Percentiles rank a stretch among this genome's conserved stretches.
Conservation (phyloP, 495 filamentous ascomycete species). For the Talaromyces stipitatus region DNA sequence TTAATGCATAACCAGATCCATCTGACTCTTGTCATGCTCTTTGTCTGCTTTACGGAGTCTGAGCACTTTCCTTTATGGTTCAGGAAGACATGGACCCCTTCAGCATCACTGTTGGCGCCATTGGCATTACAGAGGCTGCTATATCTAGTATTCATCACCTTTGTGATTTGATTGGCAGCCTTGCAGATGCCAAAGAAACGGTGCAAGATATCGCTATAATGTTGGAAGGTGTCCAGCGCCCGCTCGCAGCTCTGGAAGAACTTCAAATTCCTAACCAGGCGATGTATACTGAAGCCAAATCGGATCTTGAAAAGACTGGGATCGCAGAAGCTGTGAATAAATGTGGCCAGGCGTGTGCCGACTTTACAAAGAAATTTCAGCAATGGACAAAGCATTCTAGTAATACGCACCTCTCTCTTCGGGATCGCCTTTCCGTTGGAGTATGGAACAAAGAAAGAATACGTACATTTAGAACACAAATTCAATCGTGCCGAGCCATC, state of each 20-base stretch:
- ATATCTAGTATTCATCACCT: not conserved
- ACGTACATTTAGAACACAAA: not conserved
- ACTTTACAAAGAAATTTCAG: not conserved
- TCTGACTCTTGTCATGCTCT: not conserved
- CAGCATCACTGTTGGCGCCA: constrained; percentile 1
- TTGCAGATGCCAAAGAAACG: not conserved
- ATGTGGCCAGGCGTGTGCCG: constrained; percentile 1
- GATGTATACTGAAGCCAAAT: not conserved
- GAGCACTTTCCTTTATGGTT: no score
- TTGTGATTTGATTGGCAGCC: not conserved
- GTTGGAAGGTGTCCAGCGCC: not conserved
- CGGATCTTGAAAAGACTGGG: not conserved
- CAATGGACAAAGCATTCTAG: constrained; percentile 5
- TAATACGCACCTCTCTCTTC: not conserved
- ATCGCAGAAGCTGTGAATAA: not conserved
- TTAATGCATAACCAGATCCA: not conserved
- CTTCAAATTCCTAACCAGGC: not conserved
- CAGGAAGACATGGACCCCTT: constrained; percentile 1
- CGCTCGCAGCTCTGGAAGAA: not conserved
- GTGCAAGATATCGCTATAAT: not conserved
- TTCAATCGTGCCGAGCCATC: not conserved
- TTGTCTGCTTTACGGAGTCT: not conserved
- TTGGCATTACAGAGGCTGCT: constrained; percentile 2
- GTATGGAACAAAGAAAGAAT: constrained; percentile 1
- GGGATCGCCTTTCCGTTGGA: constrained; percentile 1